Evolutionary conservation across 768 basidiomycete species (phyloP), one percentile per base, ranked within the genome.

Genomic region (Panaeolus papilionaceus): DNA sequence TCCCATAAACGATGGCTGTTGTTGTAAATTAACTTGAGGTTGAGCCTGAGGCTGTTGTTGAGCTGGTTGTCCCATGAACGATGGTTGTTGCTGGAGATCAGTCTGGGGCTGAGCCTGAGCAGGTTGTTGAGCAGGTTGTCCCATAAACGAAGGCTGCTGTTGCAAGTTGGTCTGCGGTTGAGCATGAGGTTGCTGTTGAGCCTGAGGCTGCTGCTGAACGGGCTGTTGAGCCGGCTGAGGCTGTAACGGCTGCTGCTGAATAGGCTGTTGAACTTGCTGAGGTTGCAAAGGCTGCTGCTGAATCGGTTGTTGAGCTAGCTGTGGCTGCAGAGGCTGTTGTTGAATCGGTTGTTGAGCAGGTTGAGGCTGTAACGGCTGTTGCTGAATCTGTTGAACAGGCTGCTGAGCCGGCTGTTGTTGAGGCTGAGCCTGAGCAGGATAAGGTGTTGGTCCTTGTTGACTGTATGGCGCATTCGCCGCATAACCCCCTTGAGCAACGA

Each of bases 391-490:
- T 42, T 68, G 63, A 6, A 38, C 23, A 12, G 64, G 45, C 47
- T 64, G 63, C 8, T 65, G 66, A 9, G 40, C 26, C 2, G 62
- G 65, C 4, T 68, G 74, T n/a, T 42, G 64, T 38, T 74, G 65
- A 18, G 68, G 64, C 67, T 69, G 80, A 74, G 66, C 71, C 67
- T 75, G 84, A 20, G 73, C 75, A 61, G 83, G 81, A 69, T 80
- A 79, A 28, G 77, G 79, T 8, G 72, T 80, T 38, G 79, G 80
- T 2, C 81, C 84, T 49, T 83, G 82, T 5, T 79, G 78, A 20
- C 76, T 76, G 62, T 80, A 80, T 14, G 75, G 79, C 44, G 67
- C 77, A 69, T 74, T 80, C 12, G 71, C 78, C 1, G 73, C 71
- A 62, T 80, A 78, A 7, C 75, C 75, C 16, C 76, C 68, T 70